Percentiles rank a stretch among this genome's conserved stretches.
Conservation (phyloP, 2,329 filamentous ascomycete species). For the Furcasterigmium furcatum region DNA sequence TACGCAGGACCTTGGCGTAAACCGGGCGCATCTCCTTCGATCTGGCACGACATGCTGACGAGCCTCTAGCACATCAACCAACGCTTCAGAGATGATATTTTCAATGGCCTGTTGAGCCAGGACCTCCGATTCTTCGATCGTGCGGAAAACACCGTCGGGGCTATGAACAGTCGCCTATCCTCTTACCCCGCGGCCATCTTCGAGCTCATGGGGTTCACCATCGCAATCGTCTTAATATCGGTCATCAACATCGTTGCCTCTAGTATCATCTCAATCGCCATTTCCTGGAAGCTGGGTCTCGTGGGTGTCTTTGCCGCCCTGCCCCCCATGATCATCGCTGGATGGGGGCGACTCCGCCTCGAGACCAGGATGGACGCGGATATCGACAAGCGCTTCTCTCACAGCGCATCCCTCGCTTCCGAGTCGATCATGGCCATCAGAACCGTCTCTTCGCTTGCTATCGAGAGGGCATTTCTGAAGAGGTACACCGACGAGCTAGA, state of each 20-base stretch:
- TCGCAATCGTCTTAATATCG: slow-evolving; percentile 36
- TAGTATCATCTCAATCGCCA: slow-evolving; percentile 33
- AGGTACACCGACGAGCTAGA: slow-evolving; percentile 28
- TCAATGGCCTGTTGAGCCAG: slow-evolving; percentile 21
- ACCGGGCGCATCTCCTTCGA: no score
- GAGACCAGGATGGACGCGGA: slow-evolving; percentile 32
- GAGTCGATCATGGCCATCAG: slow-evolving; percentile 42
- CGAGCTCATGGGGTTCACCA: slow-evolving; percentile 40
- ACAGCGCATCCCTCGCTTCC: slow-evolving; percentile 40
- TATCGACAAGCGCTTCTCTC: slow-evolving; percentile 28
- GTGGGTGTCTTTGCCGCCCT: slow-evolving; percentile 38
- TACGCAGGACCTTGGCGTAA: no score
- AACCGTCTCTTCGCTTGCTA: slow-evolving; percentile 35
- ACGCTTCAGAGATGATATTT: slow-evolving; percentile 15
- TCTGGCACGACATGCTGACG: not conserved
- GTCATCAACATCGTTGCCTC: slow-evolving; percentile 35
- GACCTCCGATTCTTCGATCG: slow-evolving; percentile 40
- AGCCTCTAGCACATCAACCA: not conserved
- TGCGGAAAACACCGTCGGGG: slow-evolving; percentile 25
- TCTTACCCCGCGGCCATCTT: slow-evolving; percentile 34
- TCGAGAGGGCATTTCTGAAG: slow-evolving; percentile 28
- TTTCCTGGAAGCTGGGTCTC: slow-evolving; percentile 41
- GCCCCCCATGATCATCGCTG: slow-evolving; percentile 33
- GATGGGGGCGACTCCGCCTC: slow-evolving; percentile 40
- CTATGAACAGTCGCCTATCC: slow-evolving; percentile 25